These are phyloP conservation scores for Tinospora cordifolia DNA, from an alignment of 164 flowering plant species.

Conservation along the genomic window DNA sequence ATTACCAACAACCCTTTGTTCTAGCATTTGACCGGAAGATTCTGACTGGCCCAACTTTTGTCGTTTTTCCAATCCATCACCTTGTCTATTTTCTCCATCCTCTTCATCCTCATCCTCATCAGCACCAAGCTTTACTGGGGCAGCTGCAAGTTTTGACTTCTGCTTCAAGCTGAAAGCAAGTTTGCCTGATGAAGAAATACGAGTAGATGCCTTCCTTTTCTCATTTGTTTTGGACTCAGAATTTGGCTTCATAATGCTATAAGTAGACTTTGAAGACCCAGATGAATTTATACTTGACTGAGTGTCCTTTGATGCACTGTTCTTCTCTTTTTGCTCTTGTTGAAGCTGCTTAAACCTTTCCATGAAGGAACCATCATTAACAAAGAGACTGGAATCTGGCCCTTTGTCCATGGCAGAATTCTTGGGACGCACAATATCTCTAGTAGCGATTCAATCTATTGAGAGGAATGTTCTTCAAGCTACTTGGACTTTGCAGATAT, in stretches of 20 bases:
- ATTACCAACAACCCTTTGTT: slow-evolving; percentile 79
- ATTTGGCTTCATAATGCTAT: slow-evolving; percentile 24
- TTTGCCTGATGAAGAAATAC: slow-evolving; percentile 55
- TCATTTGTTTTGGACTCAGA: slow-evolving; percentile 31
- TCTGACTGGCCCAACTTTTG: slow-evolving; percentile 50
- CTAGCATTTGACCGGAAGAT: slow-evolving; percentile 29
- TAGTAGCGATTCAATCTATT: slow-evolving; percentile 28
- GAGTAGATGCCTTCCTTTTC: slow-evolving; percentile 28
- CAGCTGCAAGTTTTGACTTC: slow-evolving; percentile 75
- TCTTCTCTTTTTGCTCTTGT: slow-evolving; percentile 43
- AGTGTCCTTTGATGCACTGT: slow-evolving; percentile 22
- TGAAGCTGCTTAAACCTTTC: slow-evolving; percentile 90
- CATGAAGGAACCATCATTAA: slow-evolving; percentile 94
- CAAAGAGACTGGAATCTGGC: slow-evolving; percentile 52
- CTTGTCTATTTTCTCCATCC: slow-evolving; percentile 30
- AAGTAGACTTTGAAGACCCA: slow-evolving; percentile 30
- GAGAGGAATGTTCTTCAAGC: slow-evolving; percentile 39
- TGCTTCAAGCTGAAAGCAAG: slow-evolving; percentile 98
- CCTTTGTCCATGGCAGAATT: slow-evolving; percentile 51
- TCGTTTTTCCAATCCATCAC: slow-evolving; percentile 46
- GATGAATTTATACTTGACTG: slow-evolving; percentile 24
- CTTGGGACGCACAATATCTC: slow-evolving; percentile 15
- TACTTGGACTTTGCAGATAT: slow-evolving; percentile 18
- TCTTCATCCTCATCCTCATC: slow-evolving; percentile 79
- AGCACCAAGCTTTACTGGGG: slow-evolving; percentile 65